Percentiles rank a stretch among this genome's conserved stretches.
These are phyloP conservation scores for Colletotrichum siamense DNA, from an alignment of 2,329 filamentous ascomycete species.

Conservation along the genomic window DNA sequence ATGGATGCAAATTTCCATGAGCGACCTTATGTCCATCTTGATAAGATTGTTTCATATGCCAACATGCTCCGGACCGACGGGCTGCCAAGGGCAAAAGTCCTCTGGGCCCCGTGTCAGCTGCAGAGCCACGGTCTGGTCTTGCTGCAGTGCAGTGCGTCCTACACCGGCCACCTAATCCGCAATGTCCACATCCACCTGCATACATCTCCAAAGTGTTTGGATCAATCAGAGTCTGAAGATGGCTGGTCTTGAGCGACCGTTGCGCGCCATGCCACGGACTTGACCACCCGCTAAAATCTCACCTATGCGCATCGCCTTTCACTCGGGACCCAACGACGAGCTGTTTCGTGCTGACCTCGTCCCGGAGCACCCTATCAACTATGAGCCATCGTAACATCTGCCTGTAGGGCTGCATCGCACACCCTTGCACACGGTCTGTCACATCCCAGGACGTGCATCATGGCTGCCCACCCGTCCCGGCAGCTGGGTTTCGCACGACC, in stretches of 20 bases:
- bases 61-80: neutral
- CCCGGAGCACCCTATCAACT: neutral
- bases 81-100: neutral
- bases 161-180: neutral
- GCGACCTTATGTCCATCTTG: neutral
- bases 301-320: conserved; percentile 14
- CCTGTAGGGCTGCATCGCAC: conserved; percentile 12
- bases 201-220: neutral
- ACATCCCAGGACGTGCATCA: neutral
- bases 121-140: neutral
- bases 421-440: neutral
- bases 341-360: neutral
- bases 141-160: neutral
- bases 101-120: neutral
- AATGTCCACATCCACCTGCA: neutral
- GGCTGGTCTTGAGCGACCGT: neutral
- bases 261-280: neutral
- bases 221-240: neutral
- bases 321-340: neutral
- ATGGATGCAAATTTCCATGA: neutral
- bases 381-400: neutral
- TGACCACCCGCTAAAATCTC: conserved; percentile 18
- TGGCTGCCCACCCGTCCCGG: neutral
- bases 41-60: neutral
- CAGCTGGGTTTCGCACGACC: neutral